A percentile compares a stretch with the other conserved stretches of the same genome.
phyloP scores from a whole-genome alignment of 768 basidiomycete species.

The Amanita exitialis region DNA sequence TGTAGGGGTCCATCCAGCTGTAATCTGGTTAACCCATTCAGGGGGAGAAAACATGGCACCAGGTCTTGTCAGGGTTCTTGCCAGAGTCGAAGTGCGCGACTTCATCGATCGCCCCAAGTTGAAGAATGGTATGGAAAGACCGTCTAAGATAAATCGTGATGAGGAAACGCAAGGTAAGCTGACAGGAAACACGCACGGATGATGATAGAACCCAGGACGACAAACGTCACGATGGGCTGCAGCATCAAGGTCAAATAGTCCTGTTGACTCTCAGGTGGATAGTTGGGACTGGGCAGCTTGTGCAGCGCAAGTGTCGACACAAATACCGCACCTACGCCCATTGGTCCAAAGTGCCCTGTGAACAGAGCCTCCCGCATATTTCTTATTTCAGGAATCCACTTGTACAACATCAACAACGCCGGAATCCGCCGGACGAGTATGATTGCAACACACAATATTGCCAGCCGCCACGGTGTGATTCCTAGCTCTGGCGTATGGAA shows the following conservation, averaged over 20 bases:
- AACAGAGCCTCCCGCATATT: slow-evolving; percentile 85
- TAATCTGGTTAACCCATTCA: slow-evolving; percentile 5
- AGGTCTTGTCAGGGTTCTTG: background rate
- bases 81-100: slow-evolving; percentile 5
- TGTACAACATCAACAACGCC: slow-evolving; percentile 63
- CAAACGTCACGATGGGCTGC: slow-evolving; percentile 79
- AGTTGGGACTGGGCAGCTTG: slow-evolving; percentile 43
- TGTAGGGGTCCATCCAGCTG: background rate
- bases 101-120: slow-evolving; percentile 30
- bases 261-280: slow-evolving; percentile 55
- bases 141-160: slow-evolving; percentile 29
- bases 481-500: slow-evolving; percentile 50
- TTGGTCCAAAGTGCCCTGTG: slow-evolving; percentile 87
- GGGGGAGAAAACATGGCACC: background rate
- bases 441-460: slow-evolving; percentile 57
- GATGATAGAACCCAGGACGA: slow-evolving; percentile 81
- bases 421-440: slow-evolving; percentile 77
- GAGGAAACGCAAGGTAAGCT: background rate
- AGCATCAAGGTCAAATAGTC: slow-evolving; percentile 67
- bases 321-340: slow-evolving; percentile 91
- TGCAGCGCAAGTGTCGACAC: slow-evolving; percentile 66
- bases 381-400: slow-evolving; percentile 78
- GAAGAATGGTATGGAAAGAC: slow-evolving; percentile 63
- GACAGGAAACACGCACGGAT: slow-evolving; percentile 40
- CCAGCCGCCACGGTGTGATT: slow-evolving; percentile 60